Percentiles rank a stretch among this genome's conserved stretches.
Conservation (phyloP, 2,329 filamentous ascomycete genomes). For the Pseudogymnoascus sp. region DNA sequence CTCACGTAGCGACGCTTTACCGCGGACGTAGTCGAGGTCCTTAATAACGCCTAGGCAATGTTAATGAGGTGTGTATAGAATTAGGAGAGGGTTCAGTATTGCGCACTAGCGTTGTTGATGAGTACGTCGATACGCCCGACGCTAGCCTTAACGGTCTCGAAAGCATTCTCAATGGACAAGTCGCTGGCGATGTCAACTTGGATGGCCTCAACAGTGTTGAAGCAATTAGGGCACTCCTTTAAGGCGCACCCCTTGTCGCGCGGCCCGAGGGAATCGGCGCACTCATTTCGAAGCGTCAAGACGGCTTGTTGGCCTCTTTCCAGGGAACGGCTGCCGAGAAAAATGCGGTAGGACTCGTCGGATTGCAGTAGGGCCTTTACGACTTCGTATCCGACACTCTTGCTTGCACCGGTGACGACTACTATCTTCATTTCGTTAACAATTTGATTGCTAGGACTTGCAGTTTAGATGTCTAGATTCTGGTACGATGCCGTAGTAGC, state of each 20-base stretch:
- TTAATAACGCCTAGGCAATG: constrained; percentile 22
- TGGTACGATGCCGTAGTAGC: not conserved
- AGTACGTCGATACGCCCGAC: constrained; percentile 20
- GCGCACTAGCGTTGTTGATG: constrained; percentile 23
- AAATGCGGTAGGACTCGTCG: constrained; percentile 34
- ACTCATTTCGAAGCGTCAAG: constrained; percentile 22
- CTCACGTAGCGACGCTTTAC: constrained; percentile 27
- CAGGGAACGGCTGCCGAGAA: constrained; percentile 35
- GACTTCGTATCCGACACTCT: constrained; percentile 39
- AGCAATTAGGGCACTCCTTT: constrained; percentile 14
- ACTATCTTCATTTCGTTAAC: constrained; percentile 22
- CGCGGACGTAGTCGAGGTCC: constrained; percentile 27
- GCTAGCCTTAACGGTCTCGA: constrained; percentile 17
- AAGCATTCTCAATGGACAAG: constrained; percentile 23
- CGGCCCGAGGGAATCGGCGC: too few relatives aligned
- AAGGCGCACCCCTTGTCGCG: too few relatives aligned
- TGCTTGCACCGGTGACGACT: constrained; percentile 39
- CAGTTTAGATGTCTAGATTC: too few relatives aligned
- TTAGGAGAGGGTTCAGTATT: constrained; percentile 14
- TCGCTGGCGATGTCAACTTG: constrained; percentile 24
- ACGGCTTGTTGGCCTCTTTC: constrained; percentile 33
- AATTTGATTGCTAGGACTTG: too few relatives aligned
- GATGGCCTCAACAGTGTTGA: constrained; percentile 21
- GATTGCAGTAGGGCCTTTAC: constrained; percentile 36
- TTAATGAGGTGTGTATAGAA: constrained; percentile 9